These are phyloP conservation scores for Ilyonectria sp. DNA, from an alignment of 2,329 filamentous ascomycete species.

Conservation along the genomic window DNA sequence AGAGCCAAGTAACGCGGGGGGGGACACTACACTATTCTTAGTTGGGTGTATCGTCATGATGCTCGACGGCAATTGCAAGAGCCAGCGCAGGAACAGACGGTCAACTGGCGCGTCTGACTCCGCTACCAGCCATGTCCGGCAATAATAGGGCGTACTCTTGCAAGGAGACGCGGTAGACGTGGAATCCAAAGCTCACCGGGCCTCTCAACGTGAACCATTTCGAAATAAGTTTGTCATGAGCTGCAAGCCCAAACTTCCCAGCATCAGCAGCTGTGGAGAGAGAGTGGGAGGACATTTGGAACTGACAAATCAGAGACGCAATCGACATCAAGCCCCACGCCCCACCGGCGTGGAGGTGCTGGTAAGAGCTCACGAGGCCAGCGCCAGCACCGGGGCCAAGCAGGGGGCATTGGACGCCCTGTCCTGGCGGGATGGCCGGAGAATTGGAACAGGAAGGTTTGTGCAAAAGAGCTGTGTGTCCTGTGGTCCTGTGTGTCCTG, in stretches of 20 bases:
- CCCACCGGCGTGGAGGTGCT: constrained; percentile 47
- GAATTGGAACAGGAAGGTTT: constrained; percentile 13
- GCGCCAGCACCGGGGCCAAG: constrained; percentile 23
- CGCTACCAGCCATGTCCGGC: constrained; percentile 10
- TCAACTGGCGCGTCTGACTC: constrained; percentile 23
- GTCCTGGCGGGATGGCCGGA: constrained; percentile 3
- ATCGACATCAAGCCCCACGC: constrained; percentile 46
- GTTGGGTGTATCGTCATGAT: constrained; percentile 44
- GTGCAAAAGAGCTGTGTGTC: background rate
- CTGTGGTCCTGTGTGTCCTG: background rate
- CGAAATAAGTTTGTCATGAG: constrained; percentile 50
- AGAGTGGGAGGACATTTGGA: constrained; percentile 46
- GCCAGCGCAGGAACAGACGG: constrained; percentile 38
- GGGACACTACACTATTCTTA: constrained; percentile 44
- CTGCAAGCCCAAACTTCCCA: constrained; percentile 40
- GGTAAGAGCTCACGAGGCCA: constrained; percentile 43
- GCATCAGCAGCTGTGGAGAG: constrained; percentile 49
- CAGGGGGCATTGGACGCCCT: constrained; percentile 2
- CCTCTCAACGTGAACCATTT: constrained; percentile 45
- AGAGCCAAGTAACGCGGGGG: constrained; percentile 44
- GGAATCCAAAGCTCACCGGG: constrained; percentile 27
- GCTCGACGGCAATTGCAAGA: constrained; percentile 32
- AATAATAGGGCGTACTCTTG: constrained; percentile 15
- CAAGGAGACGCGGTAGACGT: constrained; percentile 37
- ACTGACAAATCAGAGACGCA: constrained; percentile 46